These are phyloP conservation scores for Filosporella fistucella DNA, from an alignment of 495 filamentous ascomycete genomes.

Conservation along the genomic window DNA sequence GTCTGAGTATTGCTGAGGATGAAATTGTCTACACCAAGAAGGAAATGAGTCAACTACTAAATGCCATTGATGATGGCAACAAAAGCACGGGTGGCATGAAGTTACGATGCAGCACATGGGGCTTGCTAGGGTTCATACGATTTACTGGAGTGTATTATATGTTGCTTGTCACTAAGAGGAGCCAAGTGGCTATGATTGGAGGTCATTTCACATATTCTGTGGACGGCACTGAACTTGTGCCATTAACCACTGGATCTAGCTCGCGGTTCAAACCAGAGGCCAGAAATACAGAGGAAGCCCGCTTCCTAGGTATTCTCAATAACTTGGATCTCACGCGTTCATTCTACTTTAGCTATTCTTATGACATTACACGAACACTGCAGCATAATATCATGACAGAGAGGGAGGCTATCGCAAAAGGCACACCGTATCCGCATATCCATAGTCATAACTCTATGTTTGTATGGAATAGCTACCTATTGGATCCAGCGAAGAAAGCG, in stretches of 20 bases:
- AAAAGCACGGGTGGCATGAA: conserved; percentile 87
- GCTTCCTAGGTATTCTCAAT: conserved; percentile 83
- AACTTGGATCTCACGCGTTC: conserved; percentile 85
- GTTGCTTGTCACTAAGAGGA: conserved; percentile 92
- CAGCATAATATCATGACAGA: conserved; percentile 90
- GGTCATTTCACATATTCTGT: conserved; percentile 95
- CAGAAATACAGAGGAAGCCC: conserved; percentile 78
- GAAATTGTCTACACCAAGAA: conserved; percentile 89
- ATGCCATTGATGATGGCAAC: conserved; percentile 95
- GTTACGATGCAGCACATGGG: conserved; percentile 88
- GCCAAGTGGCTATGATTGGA: conserved; percentile 91
- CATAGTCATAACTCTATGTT: conserved; percentile 91
- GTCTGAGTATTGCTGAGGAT: conserved; percentile 84
- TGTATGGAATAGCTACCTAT: conserved; percentile 91
- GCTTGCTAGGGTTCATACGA: conserved; percentile 87
- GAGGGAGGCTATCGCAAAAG: conserved; percentile 60
- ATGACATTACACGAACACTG: conserved; percentile 88
- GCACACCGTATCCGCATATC: conserved; percentile 47
- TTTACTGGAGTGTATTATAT: conserved; percentile 98
- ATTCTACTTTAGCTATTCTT: conserved; percentile 98
- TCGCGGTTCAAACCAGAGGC: conserved; percentile 70
- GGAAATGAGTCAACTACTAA: conserved; percentile 88
- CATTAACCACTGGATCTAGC: conserved; percentile 57
- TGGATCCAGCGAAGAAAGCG: conserved; percentile 64
- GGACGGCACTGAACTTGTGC: conserved; percentile 90